phyloP scores from a whole-genome alignment of 805 yeast species.

The Cyberlindnera samutprakarnensis region DNA sequence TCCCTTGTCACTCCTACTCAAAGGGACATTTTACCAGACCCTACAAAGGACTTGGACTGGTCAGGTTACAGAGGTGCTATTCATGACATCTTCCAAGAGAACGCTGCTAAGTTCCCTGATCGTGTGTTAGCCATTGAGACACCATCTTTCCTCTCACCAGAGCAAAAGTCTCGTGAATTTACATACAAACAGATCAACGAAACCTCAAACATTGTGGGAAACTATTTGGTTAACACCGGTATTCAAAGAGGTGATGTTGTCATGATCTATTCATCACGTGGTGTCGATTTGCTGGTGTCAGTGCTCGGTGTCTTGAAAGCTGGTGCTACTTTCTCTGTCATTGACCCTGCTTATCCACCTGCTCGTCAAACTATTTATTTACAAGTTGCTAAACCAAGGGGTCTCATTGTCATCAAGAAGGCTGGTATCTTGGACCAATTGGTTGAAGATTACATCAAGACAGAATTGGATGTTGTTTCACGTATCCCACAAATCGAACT shows the following conservation, averaged over 20 bases:
- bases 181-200: conserved; percentile 83
- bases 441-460: conserved; percentile 70
- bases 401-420: conserved; percentile 80
- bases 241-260: conserved; percentile 89
- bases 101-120: conserved; percentile 79
- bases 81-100: conserved; percentile 88
- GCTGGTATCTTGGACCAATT: conserved; percentile 78
- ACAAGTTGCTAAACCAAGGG: conserved; percentile 89
- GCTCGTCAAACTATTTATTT: conserved; percentile 92
- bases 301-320: conserved; percentile 98
- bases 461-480: conserved; percentile 66
- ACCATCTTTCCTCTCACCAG: conserved; percentile 48
- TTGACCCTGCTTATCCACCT: conserved; percentile 98
- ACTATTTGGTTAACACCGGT: conserved; percentile 74
- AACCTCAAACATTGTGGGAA: conserved; percentile 90
- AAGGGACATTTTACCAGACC: conserved; percentile 65
- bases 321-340: conserved; percentile 97
- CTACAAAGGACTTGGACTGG: conserved; percentile 85
- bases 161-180: conserved; percentile 58
- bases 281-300: conserved; percentile 93
- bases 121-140: conserved; percentile 92
- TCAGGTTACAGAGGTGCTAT: conserved; percentile 87
- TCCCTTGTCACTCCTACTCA: conserved; percentile 68
- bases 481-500: conserved; percentile 73
- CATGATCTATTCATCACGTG: conserved; percentile 96